Percentiles rank a stretch among this genome's conserved stretches.
Evolutionary conservation across 129 eudicot genomes (phyloP).

Genomic region (Heracleum sosnowskyi): DNA sequence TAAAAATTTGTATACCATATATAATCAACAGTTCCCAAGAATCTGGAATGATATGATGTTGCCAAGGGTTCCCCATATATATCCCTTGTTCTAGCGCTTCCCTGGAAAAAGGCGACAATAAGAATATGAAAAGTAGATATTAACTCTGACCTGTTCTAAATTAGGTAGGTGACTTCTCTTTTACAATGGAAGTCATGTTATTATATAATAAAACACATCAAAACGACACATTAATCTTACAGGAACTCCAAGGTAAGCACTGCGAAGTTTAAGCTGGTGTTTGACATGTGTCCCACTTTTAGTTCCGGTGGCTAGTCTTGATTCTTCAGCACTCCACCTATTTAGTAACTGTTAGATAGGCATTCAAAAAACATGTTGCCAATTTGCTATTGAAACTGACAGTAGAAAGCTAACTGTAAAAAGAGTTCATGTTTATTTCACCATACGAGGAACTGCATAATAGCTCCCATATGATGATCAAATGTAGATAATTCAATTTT

Average conservation of each 20-base stretch:
- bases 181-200: background rate
- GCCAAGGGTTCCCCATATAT: conserved; percentile 69
- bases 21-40: conserved; percentile 88
- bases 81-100: conserved; percentile 55
- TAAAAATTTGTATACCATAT: conserved; percentile 50
- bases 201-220: background rate
- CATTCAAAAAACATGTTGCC: background rate
- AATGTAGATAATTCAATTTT: background rate
- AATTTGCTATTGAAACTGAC: background rate
- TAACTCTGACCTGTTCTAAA: background rate
- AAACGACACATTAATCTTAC: conserved; percentile 31
- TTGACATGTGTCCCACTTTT: conserved; percentile 31
- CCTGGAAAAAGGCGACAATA: conserved; percentile 37
- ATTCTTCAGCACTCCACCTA: conserved; percentile 67
- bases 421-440: background rate
- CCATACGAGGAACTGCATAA: background rate
- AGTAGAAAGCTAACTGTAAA: background rate
- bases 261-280: conserved; percentile 45
- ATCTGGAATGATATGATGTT: conserved; percentile 64
- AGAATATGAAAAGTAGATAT: conserved; percentile 6
- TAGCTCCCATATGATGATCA: conserved; percentile 2
- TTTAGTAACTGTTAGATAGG: conserved; percentile 16
- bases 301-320: conserved; percentile 62
- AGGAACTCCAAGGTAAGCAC: conserved; percentile 67
- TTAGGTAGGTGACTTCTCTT: background rate